Percentiles rank a stretch among this genome's conserved stretches.
Evolutionary conservation across 73 alveolate species (phyloP).

Genomic region (Halteria grandinella): DNA sequence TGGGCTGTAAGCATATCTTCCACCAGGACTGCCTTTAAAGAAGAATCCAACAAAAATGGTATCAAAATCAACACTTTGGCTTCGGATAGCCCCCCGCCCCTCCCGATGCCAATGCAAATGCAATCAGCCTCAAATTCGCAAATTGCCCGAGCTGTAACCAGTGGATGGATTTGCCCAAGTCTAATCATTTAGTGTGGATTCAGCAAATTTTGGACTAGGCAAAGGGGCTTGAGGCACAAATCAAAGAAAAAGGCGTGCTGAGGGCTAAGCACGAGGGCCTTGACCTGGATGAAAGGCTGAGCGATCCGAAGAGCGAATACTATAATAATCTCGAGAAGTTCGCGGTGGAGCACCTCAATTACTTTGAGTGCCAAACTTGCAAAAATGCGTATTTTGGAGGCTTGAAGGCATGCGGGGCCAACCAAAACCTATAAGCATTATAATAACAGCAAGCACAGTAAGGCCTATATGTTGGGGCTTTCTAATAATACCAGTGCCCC

Average conservation of each 20-base stretch:
- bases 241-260: conserved; percentile 67
- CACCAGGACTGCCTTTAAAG: conserved; percentile 63
- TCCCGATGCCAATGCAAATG: conserved; percentile 39
- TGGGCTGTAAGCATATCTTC: conserved; percentile 67
- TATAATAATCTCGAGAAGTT: conserved; percentile 68
- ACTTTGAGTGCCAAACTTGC: conserved; percentile 83
- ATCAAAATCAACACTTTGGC: too few species aligned
- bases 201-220: conserved; percentile 51
- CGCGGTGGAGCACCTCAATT: conserved; percentile 83
- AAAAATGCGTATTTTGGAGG: conserved; percentile 94
- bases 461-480: conserved; percentile 65
- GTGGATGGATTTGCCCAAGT: neutral
- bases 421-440: conserved; percentile 74
- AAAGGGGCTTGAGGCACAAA: conserved; percentile 59
- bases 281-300: conserved; percentile 74
- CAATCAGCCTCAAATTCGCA: conserved; percentile 24
- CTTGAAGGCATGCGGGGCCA: conserved; percentile 78
- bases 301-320: conserved; percentile 61
- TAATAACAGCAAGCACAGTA: conserved; percentile 82
- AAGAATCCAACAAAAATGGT: conserved; percentile 52
- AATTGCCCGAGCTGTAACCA: conserved; percentile 36
- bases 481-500: too few species aligned
- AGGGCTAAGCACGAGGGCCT: conserved; percentile 79
- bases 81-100: too few species aligned
- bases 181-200: neutral